Base-by-base conservation (phyloP, 495 filamentous ascomycete genomes). In the Diplogelasinospora grovesii region DNA sequence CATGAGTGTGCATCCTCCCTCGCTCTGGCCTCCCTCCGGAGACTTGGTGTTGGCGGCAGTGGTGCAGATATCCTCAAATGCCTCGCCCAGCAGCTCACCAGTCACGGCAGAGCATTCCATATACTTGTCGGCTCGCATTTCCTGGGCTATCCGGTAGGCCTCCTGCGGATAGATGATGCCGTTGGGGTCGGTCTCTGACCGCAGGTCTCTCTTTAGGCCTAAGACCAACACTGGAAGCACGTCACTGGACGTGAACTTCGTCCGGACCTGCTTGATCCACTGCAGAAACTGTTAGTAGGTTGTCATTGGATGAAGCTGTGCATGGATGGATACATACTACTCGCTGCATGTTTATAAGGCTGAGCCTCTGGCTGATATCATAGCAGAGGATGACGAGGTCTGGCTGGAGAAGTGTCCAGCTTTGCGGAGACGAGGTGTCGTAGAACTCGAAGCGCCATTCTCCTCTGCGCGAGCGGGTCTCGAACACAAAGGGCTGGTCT, bases 91-190 rank as follows among this genome's bases (percentile, higher is more conserved):
- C 39, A 88, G 63, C 63, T 95, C 86, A 3, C 89, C 88, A n/a
- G 86, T 93, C 18, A 83, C 60, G 22, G 88, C 87, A 11, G 86
- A 92, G 59, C 89, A 95, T 54, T 95, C 89, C 34, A 86, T 83
- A 63, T 95, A 95, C 28, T 78, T 75, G 71, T 95, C 89, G 57
- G 81, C 86, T 33, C 85, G 69, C 64, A 93, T 76, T 54, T 85
- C 83, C 53, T 89, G 85, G 9, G 89, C 83, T 23, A 86, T 68
- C n/a, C 69, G 65, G 48, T 88, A 78, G 2, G 73, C 81, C 54
- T 86, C 82, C 54, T 85, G 77, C 21, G 83, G 84, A 44, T 83
- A 81, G 20, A 87, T 83, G 23, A 82, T 72, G 3, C 74, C 78
- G 35, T 81, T 79, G 18, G 77, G 78, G 46, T 85, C 81, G 3